A percentile compares a stretch with the other conserved stretches of the same genome.
Evolutionary conservation across 192 early-diverging fungal genomes (phyloP).

Genomic region (Backusella liffmaniae): DNA sequence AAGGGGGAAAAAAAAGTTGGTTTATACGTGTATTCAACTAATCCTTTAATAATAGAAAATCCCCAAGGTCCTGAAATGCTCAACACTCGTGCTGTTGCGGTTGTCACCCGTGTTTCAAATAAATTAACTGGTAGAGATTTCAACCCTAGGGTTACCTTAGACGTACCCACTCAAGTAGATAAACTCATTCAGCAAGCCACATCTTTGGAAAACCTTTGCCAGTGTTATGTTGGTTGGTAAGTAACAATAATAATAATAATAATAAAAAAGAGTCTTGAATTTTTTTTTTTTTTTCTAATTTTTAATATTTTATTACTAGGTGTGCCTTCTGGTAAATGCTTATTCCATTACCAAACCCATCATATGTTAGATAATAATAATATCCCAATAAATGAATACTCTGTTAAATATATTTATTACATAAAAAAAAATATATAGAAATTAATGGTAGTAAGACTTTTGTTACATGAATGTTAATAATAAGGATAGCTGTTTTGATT

Average conservation of each 20-base stretch:
- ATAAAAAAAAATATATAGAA: neutral
- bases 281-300: neutral
- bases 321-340: neutral
- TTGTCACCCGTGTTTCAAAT: constrained; percentile 88
- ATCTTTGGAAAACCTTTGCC: constrained; percentile 87
- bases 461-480: neutral
- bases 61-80: constrained; percentile 47
- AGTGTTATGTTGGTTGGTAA: constrained; percentile 68
- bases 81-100: constrained; percentile 78
- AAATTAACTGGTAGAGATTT: constrained; percentile 96
- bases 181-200: constrained; percentile 88
- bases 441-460: neutral
- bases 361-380: neutral
- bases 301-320: neutral
- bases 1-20: neutral
- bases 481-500: neutral
- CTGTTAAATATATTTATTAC: neutral
- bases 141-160: constrained; percentile 71
- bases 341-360: neutral
- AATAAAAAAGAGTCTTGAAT: neutral
- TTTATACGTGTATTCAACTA: neutral
- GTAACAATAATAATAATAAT: neutral
- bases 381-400: constrained; percentile 1
- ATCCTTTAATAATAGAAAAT: constrained; percentile 39
- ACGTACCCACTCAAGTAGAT: constrained; percentile 85